Base-by-base conservation (phyloP, 2,329 filamentous ascomycete genomes). In the Pseudocercospora eumusae region DNA sequence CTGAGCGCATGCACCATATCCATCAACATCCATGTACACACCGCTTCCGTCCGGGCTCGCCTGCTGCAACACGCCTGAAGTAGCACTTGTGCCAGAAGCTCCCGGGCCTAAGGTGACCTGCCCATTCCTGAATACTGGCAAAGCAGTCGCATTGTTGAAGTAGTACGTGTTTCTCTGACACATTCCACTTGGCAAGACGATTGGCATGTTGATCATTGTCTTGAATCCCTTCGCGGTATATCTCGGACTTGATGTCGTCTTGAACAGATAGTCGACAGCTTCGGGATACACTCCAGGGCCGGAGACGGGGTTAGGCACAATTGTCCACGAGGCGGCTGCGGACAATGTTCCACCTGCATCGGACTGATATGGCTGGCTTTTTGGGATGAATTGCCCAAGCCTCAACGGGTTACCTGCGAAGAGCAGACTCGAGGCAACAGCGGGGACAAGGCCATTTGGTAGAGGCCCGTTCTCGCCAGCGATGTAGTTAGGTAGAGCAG, bases 111-210 rank as follows among this genome's bases (percentile, higher is more conserved):
- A 45, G 1, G 68, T 71, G 20, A 71, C 68, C 42, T 69, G 63
- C 15, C 68, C 69, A 28, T 64, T 57, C 23, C 52, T 53, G 45
- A 66, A 57, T 3, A 58, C 55, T 42, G 67, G 65, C 23, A 54
- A 31, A 23, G 66, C 66, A 1, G 69, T 69, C 0, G 65, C 68
- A 28, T 69, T 69, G 50, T 54, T 68, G 55, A 68, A 69, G 60
- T 69, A 70, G 47, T 66, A 68, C n/a, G 65, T 62, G 42, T 69
- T 69, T 15, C 66, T 49, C 57, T 69, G 68, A 33, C 69, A 70
- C 56, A 63, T 28, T 2, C 59, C 63, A 25, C 49, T 65, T 5
- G 64, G 64, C 20, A 64, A 36, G 23, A 64, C 52, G 27, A 62
- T 53, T 3, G 68, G 68, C 60, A 67, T 66, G 54, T 68, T 71